Evolutionary conservation across 2,329 filamentous ascomycete species (phyloP), one percentile per base, ranked within the genome.

Genomic region (Metarhizium rileyi): DNA sequence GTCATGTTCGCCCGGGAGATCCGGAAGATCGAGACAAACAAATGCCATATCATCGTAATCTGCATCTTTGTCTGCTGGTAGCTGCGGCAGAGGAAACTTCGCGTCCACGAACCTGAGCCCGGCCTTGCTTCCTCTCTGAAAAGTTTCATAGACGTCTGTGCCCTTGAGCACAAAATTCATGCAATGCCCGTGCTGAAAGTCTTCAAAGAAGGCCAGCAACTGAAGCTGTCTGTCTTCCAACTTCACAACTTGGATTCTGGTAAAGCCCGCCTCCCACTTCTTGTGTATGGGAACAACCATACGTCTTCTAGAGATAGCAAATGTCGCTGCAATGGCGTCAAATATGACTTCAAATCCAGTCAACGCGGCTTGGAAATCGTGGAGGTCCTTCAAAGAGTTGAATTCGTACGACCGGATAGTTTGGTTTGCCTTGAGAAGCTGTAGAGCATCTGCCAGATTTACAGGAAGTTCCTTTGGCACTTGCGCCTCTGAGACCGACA

Each of bases 251-350:
- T 95, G 90, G 7, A 95, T 73, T 33, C 90, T 81, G 8, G 87
- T 87, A 35, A 76, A 77, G n/a, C 76, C 81, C 2, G 90, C 87
- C 62, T 94, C 89, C 87, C 88, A 94, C 66, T 93, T 93, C 70
- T 95, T 95, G 70, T 94, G 87, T 56, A 95, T 91, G 0, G 88
- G 88, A 16, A 95, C 88, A 12, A 95, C 87, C 84, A 90, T 93
- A 56, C 87, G 80, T 45, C 87, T 81, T 27, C 90, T 82, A 1
- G 90, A 83, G 56, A 95, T 95, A 51, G 85, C 83, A 64, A 95
- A 87, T 0, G 81, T 82, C 7, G 77, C 73, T 5, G 88, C 88
- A 47, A 87, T 67, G 6, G 81, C 81, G 61, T 89, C 86, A 56
- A 84, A 90, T 7, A 86, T 69, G 16, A 95, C 87, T 25, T 74